Percentiles rank a stretch among this genome's conserved stretches.
phyloP scores from a whole-genome alignment of 352 stramenopile genomes.

The Phytopythium montanum region DNA sequence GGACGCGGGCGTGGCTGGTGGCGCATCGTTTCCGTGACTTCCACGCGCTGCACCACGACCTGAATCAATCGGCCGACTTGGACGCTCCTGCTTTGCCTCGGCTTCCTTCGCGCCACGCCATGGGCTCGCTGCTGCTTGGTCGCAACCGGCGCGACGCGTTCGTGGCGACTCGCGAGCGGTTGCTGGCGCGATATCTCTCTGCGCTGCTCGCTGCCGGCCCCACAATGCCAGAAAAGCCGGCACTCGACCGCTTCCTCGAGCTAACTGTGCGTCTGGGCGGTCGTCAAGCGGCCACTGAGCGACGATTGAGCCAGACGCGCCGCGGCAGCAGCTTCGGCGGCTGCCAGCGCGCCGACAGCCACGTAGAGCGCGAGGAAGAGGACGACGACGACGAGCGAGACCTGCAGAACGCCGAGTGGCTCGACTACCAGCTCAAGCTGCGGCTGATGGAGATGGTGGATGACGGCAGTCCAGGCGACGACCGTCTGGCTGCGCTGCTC shows the following conservation, averaged over 20 bases:
- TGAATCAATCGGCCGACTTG: background rate
- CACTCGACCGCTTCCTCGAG: background rate
- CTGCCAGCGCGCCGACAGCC: background rate
- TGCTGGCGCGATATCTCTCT: background rate
- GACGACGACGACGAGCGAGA: slow-evolving; percentile 1
- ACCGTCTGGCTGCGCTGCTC: background rate
- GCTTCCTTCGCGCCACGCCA: slow-evolving; percentile 1
- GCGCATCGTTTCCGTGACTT: slow-evolving; percentile 6
- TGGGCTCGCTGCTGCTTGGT: background rate
- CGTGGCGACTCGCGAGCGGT: slow-evolving; percentile 2
- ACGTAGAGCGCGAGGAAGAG: background rate
- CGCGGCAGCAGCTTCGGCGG: background rate
- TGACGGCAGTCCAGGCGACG: background rate
- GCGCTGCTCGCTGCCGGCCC: background rate
- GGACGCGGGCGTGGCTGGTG: slow-evolving; percentile 1
- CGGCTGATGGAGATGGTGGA: slow-evolving; percentile 7
- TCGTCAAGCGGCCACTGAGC: background rate
- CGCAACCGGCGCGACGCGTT: slow-evolving; percentile 5
- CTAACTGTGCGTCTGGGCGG: background rate
- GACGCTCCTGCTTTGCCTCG: background rate
- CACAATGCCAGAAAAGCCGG: background rate
- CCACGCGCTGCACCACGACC: slow-evolving; percentile 1
- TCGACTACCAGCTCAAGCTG: slow-evolving; percentile 10
- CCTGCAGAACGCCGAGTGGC: slow-evolving; percentile 7
- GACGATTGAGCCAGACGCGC: background rate